Conservation (phyloP, 306 rosid species). For the Lathyrus oleraceus region DNA sequence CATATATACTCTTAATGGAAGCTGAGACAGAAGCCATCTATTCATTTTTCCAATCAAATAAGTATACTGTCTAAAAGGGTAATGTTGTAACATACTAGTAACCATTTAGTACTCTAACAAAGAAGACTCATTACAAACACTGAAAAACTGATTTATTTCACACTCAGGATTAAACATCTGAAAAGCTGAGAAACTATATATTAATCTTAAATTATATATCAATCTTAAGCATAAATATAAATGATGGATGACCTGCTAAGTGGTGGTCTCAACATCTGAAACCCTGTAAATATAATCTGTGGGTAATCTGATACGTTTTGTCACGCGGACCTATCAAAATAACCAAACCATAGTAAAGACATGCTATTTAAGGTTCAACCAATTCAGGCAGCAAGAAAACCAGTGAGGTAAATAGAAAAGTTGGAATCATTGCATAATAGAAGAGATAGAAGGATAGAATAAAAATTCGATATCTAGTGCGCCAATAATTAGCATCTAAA, state of each 20-base stretch:
- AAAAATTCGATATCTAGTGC: constrained; percentile 14
- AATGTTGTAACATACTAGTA: constrained; percentile 41
- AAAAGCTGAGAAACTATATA: too few species aligned
- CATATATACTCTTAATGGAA: constrained; percentile 46
- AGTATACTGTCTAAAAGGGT: constrained; percentile 34
- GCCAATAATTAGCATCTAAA: constrained; percentile 21
- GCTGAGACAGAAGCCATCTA: constrained; percentile 61
- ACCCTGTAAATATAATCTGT: too few species aligned
- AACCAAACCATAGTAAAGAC: background rate
- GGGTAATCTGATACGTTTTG: background rate
- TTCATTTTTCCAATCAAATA: constrained; percentile 39
- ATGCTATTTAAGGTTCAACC: background rate
- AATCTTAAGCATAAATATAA: too few species aligned
- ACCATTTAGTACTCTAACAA: constrained; percentile 24
- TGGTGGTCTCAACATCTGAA: too few species aligned
- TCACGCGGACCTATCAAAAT: background rate
- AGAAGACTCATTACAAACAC: constrained; percentile 16
- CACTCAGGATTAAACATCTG: too few species aligned
- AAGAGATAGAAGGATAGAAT: constrained; percentile 24
- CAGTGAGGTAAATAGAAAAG: background rate
- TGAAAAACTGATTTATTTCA: background rate
- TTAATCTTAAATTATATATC: too few species aligned
- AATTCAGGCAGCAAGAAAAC: background rate
- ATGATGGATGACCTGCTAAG: too few species aligned
- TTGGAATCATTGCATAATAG: constrained; percentile 25